Base-by-base conservation (phyloP, 306 rosid genomes). In the Coriaria nepalensis region DNA sequence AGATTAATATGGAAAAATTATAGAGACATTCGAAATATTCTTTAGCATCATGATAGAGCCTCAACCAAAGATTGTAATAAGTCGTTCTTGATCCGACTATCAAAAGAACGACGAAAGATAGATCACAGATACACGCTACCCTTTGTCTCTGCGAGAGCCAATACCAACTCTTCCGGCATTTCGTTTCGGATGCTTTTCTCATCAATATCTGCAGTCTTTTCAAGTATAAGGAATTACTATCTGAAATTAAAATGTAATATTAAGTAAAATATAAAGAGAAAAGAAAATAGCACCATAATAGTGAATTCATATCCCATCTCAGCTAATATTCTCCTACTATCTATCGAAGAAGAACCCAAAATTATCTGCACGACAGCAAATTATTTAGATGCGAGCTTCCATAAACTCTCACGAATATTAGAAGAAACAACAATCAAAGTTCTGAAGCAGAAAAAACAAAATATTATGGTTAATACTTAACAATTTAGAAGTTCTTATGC, bases 71-170 rank as follows among this genome's bases (percentile, higher is more conserved):
- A 20, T 20, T 20, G 29, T 20, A 20, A 20, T 20, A 20, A 3
- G 3, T 20, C 29, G 29, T 20, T 20, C 29, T 20, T 20, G 29
- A 20, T 20, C 29, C 3, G 29, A 20, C 29, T 20, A 20, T 20
- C 29, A 3, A 20, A 20, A 20, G 29, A 20, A 20, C 3, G 29
- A 20, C 29, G 29, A 20, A 20, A 20, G 29, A 20, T 20, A 20
- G 3, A 20, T 20, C 3, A 20, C 3, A 20, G 29, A 20, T 20
- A 20, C 29, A 20, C 29, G 29, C 29, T 20, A 20, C 82, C 98
- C 98, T 92, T 92, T 33, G 95, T 96, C 65, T 85, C 81, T 2
- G 95, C 96, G 38, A 92, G 78, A 62, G 93, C 87, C 83, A 85
- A 62, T 52, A 92, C 98, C 62, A 92, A 62, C 33, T 85, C 94